Conservation (phyloP, 148 eudicot species). For the Silene latifolia region DNA sequence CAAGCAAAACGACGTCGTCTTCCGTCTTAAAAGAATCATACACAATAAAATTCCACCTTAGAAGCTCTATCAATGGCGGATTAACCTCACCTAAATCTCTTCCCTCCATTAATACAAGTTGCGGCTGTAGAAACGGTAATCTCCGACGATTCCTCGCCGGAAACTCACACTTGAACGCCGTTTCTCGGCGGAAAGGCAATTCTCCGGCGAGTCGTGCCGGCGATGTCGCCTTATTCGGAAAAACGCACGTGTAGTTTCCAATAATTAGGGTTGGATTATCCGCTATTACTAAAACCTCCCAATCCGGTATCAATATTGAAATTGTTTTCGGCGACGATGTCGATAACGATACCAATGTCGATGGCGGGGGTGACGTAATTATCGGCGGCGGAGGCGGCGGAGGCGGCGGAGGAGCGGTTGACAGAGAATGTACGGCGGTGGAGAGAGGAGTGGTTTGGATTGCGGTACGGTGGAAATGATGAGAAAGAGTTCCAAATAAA, state of each 20-base stretch:
- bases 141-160: slow-evolving; percentile 44
- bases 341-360: neutral
- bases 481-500: slow-evolving; percentile 21
- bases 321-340: neutral
- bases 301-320: slow-evolving; percentile 52
- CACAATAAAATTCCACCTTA: slow-evolving; percentile 50
- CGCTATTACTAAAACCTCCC: slow-evolving; percentile 50
- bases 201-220: slow-evolving; percentile 41
- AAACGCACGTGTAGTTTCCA: slow-evolving; percentile 35
- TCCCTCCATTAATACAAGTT: slow-evolving; percentile 10
- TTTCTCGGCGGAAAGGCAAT: slow-evolving; percentile 31
- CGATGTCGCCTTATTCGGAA: slow-evolving; percentile 26
- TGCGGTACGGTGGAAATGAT: slow-evolving; percentile 19
- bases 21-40: slow-evolving; percentile 48
- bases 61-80: slow-evolving; percentile 18
- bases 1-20: slow-evolving; percentile 59
- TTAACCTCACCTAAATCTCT: neutral
- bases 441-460: neutral
- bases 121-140: slow-evolving; percentile 41
- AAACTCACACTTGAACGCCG: slow-evolving; percentile 39
- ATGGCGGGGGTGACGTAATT: neutral
- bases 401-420: neutral
- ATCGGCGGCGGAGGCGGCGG: neutral
- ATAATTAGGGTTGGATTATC: slow-evolving; percentile 7
- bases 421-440: slow-evolving; percentile 1